Base-by-base conservation (phyloP, 1,284 basidiomycete genomes). In the Apiotrichum laibachii region DNA sequence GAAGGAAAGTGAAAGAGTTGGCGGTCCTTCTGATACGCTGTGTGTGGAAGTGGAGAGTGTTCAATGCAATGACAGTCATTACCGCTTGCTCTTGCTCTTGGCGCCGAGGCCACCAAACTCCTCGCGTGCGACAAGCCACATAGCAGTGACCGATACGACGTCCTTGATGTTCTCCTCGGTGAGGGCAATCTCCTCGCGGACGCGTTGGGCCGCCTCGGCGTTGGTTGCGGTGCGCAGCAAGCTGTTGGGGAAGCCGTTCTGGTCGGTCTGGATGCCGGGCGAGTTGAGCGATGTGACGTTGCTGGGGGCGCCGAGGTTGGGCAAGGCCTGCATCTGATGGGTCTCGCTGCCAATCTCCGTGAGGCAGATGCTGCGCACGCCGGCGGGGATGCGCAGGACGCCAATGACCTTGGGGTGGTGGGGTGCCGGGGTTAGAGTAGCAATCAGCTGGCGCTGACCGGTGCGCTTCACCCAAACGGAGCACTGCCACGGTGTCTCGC, bases 381-480 rank as follows among this genome's bases (percentile, higher is more conserved):
- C 87, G 75, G 87, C 91, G 11, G 93, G 92, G 51, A 96, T 85
- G 72, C 92, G 90, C 59, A 98, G 83, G 78, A 93, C 86, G 39
- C 87, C 89, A 34, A 98, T 88, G 19, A 98, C 88, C 74, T 95
- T 93, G 9, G 95, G 95, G 76, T 98, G 95, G 75, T 98, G 92
- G 18, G 93, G 94, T 1, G 93, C 93, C 8, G 94, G 95, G 11
- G 86, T 87, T 39, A 96, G 82, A 31, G 88, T 91, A 13, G 86
- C 92, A 13, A 83, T 67, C 21, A 72, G 58, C 52, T 72, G 70
- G 19, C 69, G 58, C 35, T 71, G 64, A 6, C 68, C 69, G 21
- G 71, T 75, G 21, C 63, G 64, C 61, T 73, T 72, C 35, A 77
- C 69, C 50, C 80, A 78, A 2, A 82, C 76, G 13, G 79, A 72